Conservation (phyloP, 2,329 filamentous ascomycete genomes). For the Biscogniauxia marginata region DNA sequence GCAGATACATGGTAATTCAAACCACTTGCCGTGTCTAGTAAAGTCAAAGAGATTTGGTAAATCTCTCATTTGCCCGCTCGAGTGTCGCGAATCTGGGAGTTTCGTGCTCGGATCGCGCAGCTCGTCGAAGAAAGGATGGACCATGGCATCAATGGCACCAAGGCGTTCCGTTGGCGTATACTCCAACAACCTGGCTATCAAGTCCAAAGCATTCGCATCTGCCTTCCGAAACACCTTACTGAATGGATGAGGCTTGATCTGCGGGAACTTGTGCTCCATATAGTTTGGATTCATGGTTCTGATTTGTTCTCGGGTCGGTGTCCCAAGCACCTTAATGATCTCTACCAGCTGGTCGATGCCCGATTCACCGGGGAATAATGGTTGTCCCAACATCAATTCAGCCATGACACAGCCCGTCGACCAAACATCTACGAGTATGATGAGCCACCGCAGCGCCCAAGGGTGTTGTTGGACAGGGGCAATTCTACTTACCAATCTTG, state of each 20-base stretch:
- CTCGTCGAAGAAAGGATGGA: slow-evolving; percentile 98
- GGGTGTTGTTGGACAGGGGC: neutral
- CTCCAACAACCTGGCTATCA: slow-evolving; percentile 90
- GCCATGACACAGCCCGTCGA: slow-evolving; percentile 99
- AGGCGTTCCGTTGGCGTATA: slow-evolving; percentile 97
- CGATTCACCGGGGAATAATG: slow-evolving; percentile 95
- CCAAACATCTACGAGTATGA: slow-evolving; percentile 76
- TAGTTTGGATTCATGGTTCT: slow-evolving; percentile 99
- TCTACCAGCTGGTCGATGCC: slow-evolving; percentile 98
- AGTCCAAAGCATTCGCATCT: slow-evolving; percentile 85
- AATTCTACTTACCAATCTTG: slow-evolving; percentile 79
- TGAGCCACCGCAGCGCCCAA: slow-evolving; percentile 2
- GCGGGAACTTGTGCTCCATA: slow-evolving; percentile 99
- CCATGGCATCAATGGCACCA: slow-evolving; percentile 92
- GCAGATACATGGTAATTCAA: neutral
- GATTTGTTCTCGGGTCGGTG: slow-evolving; percentile 95
- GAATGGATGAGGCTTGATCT: slow-evolving; percentile 99
- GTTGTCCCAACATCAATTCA: slow-evolving; percentile 97
- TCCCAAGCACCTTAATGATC: slow-evolving; percentile 98
- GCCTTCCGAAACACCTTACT: slow-evolving; percentile 99
- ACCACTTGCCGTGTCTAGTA: slow-evolving; percentile 76
- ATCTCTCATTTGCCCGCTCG: slow-evolving; percentile 75
- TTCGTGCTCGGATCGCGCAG: slow-evolving; percentile 87
- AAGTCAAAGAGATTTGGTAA: slow-evolving; percentile 91
- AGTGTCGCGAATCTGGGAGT: slow-evolving; percentile 90